These are phyloP conservation scores for Aegilops sharonensis DNA, from an alignment of 176 grass and related monocot species.

Conservation along the genomic window DNA sequence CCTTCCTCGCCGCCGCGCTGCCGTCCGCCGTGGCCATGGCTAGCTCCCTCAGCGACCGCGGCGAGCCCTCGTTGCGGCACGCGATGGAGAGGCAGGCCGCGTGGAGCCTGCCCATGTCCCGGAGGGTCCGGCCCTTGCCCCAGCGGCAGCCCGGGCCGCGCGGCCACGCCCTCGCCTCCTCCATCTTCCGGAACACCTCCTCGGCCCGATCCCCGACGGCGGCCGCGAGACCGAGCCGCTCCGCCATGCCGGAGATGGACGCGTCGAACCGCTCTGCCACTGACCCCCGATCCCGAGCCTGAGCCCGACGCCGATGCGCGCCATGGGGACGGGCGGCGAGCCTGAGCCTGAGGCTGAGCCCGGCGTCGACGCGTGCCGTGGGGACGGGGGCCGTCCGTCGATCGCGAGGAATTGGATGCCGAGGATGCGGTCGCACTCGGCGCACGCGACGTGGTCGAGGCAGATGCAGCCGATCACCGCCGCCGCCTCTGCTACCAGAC, in stretches of 20 bases:
- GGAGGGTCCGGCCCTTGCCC: background rate
- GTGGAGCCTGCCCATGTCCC: conserved; percentile 14
- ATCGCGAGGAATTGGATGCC: background rate
- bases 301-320: background rate
- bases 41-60: conserved; percentile 44
- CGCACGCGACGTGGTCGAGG: background rate
- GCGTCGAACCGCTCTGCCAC: background rate
- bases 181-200: conserved; percentile 34
- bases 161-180: conserved; percentile 4
- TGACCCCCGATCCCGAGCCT: background rate
- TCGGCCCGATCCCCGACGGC: conserved; percentile 31
- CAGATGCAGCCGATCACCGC: background rate
- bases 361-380: background rate
- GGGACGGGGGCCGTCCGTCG: background rate
- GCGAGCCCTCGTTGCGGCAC: conserved; percentile 44
- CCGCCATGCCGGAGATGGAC: conserved; percentile 34
- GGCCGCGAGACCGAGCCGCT: conserved; percentile 26
- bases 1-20: conserved; percentile 16
- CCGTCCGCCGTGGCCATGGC: background rate
- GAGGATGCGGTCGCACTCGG: background rate
- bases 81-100: conserved; percentile 49
- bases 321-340: background rate
- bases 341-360: background rate
- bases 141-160: background rate
- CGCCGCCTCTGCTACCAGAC: background rate